Conservation (phyloP, 257 asterid genomes). For the Jacaranda copaia region DNA sequence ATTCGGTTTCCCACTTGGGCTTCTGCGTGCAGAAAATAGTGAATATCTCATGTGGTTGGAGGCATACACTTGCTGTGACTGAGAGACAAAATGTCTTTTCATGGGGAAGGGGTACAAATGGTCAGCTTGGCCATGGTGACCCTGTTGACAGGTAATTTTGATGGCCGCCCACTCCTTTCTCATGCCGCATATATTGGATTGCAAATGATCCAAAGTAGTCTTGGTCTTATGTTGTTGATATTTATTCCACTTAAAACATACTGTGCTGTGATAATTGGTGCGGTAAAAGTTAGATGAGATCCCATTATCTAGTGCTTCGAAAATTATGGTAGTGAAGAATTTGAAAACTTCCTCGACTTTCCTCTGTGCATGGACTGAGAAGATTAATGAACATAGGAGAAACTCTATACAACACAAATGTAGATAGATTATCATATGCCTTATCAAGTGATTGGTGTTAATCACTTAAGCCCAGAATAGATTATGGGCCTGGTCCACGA, state of each 20-base stretch:
- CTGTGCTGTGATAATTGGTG: background rate
- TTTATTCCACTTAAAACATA: background rate
- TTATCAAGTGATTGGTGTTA: no score
- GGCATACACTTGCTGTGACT: constrained; percentile 92
- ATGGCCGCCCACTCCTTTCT: background rate
- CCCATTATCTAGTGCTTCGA: background rate
- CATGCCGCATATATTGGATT: no score
- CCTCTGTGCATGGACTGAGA: no score
- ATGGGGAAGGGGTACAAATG: constrained; percentile 99
- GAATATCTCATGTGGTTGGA: constrained; percentile 92
- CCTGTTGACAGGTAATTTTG: constrained; percentile 71
- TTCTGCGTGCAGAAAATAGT: constrained; percentile 71
- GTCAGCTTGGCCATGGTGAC: constrained; percentile 98
- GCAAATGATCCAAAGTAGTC: background rate
- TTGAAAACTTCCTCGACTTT: no score
- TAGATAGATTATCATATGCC: no score
- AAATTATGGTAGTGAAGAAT: background rate
- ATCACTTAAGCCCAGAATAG: no score
- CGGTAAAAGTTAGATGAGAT: background rate
- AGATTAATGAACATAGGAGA: no score
- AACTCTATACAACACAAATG: no score
- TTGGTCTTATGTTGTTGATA: background rate
- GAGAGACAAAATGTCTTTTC: constrained; percentile 85
- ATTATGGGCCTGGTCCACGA: no score
- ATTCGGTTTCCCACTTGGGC: constrained; percentile 24